Evolutionary conservation across 2,329 filamentous ascomycete species (phyloP).

Genomic region (Rutstroemia sp.): DNA sequence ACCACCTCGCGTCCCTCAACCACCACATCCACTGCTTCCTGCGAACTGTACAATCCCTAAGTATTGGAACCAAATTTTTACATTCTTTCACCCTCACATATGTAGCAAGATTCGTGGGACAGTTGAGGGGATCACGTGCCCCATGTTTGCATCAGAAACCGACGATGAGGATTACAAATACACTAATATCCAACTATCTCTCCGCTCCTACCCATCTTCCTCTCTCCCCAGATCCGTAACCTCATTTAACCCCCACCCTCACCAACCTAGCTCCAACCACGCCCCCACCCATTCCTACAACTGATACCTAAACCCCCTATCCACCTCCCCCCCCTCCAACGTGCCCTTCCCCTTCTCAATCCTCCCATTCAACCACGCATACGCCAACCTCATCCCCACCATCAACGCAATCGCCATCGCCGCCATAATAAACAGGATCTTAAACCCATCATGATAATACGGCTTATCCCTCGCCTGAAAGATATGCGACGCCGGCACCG

Average conservation of each 20-base stretch:
- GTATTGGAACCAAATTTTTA: no score
- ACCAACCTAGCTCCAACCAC: neutral
- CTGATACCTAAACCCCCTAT: conserved; percentile 8
- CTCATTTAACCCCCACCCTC: neutral
- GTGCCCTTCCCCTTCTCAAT: conserved; percentile 5
- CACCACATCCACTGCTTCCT: no score
- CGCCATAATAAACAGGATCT: conserved; percentile 6
- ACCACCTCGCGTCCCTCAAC: no score
- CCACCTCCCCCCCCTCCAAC: conserved; percentile 2
- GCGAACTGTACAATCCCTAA: no score
- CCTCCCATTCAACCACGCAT: conserved; percentile 5
- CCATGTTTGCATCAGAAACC: no score
- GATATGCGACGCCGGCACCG: conserved; percentile 1
- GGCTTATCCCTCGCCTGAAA: conserved; percentile 7
- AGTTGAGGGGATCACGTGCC: no score
- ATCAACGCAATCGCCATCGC: conserved; percentile 4
- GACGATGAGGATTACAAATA: neutral
- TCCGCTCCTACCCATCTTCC: neutral
- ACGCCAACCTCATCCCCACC: neutral
- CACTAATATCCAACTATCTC: neutral
- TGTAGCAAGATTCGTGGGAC: no score
- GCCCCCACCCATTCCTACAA: neutral
- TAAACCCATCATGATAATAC: conserved; percentile 8
- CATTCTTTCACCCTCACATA: no score
- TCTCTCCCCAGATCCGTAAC: neutral